Conservation (phyloP, 768 basidiomycete species). For the Leccinum longicurvipes region DNA sequence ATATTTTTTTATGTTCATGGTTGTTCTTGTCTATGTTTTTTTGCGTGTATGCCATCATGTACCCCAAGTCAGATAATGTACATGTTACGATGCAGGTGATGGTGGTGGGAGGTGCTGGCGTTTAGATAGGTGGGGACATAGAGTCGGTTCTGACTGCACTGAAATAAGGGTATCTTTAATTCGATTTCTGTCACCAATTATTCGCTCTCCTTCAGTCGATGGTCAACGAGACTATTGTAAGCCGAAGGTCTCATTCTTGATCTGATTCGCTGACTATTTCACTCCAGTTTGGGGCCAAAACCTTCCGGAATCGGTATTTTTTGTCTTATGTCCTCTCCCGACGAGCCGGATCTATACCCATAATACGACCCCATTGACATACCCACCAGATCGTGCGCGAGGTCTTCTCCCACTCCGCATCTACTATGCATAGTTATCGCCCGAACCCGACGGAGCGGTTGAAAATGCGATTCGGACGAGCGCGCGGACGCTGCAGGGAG, state of each 20-base stretch:
- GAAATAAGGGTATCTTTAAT: too few relatives aligned
- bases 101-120: too few relatives aligned
- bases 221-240: conserved; percentile 8
- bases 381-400: conserved; percentile 39
- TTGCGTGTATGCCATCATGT: too few relatives aligned
- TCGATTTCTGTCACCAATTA: neutral
- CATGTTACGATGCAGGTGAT: too few relatives aligned
- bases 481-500: conserved; percentile 33
- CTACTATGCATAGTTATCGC: conserved; percentile 27
- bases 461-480: conserved; percentile 37
- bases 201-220: conserved; percentile 9
- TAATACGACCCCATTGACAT: conserved; percentile 37
- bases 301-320: neutral
- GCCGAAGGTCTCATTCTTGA: neutral
- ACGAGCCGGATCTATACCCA: conserved; percentile 38
- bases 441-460: conserved; percentile 10
- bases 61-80: too few relatives aligned
- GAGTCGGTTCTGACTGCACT: too few relatives aligned
- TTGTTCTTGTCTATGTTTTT: too few relatives aligned
- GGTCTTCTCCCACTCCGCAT: conserved; percentile 44
- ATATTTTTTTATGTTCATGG: too few relatives aligned
- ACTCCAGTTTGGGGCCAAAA: conserved; percentile 12
- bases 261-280: neutral
- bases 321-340: conserved; percentile 38
- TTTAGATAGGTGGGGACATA: too few relatives aligned